Percentiles rank a stretch among this genome's conserved stretches.
These are phyloP conservation scores for Ustilago curta DNA, from an alignment of 1,284 basidiomycete species.

Conservation along the genomic window DNA sequence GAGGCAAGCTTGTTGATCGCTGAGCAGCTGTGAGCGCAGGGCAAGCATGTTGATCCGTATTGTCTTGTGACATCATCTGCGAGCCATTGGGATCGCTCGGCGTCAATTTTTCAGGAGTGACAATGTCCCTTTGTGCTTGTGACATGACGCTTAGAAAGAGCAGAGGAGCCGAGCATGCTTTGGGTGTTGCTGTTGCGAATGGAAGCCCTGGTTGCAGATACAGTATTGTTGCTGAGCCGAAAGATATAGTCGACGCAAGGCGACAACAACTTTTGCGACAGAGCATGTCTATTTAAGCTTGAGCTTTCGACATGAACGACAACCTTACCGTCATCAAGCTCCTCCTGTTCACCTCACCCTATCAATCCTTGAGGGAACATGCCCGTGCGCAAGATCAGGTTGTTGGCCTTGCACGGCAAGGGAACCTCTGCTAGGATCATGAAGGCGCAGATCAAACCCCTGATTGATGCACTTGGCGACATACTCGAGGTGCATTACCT, in stretches of 20 bases:
- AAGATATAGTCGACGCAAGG: background rate
- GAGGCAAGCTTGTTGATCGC: too few species aligned
- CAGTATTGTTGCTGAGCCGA: background rate
- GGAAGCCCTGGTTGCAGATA: background rate
- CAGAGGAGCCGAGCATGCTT: background rate
- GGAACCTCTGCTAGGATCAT: constrained; percentile 50
- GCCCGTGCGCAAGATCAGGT: constrained; percentile 18
- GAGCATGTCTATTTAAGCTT: background rate
- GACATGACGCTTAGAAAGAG: background rate
- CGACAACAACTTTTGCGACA: background rate
- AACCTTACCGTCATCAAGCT: background rate
- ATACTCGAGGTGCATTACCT: constrained; percentile 35
- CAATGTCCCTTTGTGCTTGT: background rate
- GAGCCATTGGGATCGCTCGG: too few species aligned
- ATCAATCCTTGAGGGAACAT: background rate
- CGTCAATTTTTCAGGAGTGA: too few species aligned
- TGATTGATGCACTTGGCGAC: constrained; percentile 31
- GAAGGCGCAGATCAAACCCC: constrained; percentile 50
- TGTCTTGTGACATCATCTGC: too few species aligned
- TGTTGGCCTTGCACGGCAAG: constrained; percentile 51
- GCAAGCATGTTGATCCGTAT: too few species aligned
- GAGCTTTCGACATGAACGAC: background rate
- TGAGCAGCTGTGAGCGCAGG: too few species aligned
- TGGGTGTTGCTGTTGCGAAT: background rate
- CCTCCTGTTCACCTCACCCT: background rate